Conservation (phyloP, 2,329 filamentous ascomycete species). For the Apiospora rasikravindrae region DNA sequence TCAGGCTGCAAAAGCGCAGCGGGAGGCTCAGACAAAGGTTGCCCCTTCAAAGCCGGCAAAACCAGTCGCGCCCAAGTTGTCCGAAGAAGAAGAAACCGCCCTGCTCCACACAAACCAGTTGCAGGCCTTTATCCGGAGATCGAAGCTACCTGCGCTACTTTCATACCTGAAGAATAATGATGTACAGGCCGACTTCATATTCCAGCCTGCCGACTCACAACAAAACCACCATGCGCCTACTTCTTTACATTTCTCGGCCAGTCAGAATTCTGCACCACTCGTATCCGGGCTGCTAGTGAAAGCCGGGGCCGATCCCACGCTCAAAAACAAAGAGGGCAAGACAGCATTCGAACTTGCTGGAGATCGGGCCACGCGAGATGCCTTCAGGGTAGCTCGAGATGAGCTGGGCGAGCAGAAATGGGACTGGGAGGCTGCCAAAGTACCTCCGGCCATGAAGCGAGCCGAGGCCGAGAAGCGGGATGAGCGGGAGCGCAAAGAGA, state of each 20-base stretch:
- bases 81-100: slow-evolving; percentile 83
- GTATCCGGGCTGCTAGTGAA: slow-evolving; percentile 78
- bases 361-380: slow-evolving; percentile 84
- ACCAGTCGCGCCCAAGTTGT: slow-evolving; percentile 66
- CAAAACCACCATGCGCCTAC: slow-evolving; percentile 82
- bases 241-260: slow-evolving; percentile 83
- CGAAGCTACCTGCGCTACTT: slow-evolving; percentile 85
- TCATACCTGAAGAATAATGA: slow-evolving; percentile 82
- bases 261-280: slow-evolving; percentile 79
- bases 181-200: slow-evolving; percentile 73
- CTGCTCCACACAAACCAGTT: slow-evolving; percentile 87
- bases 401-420: slow-evolving; percentile 79
- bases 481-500: slow-evolving; percentile 72
- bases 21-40: slow-evolving; percentile 45
- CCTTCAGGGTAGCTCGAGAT: slow-evolving; percentile 85
- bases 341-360: slow-evolving; percentile 87
- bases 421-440: slow-evolving; percentile 77
- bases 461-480: slow-evolving; percentile 73
- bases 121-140: slow-evolving; percentile 84
- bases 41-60: slow-evolving; percentile 52
- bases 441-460: slow-evolving; percentile 74
- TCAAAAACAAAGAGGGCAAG: slow-evolving; percentile 76
- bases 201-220: slow-evolving; percentile 69
- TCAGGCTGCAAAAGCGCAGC: slow-evolving; percentile 53
- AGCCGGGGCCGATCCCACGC: slow-evolving; percentile 74